Percentiles rank a stretch among this genome's conserved stretches.
Conservation (phyloP, 2,329 filamentous ascomycete species). For the Trichoderma hamatum region DNA sequence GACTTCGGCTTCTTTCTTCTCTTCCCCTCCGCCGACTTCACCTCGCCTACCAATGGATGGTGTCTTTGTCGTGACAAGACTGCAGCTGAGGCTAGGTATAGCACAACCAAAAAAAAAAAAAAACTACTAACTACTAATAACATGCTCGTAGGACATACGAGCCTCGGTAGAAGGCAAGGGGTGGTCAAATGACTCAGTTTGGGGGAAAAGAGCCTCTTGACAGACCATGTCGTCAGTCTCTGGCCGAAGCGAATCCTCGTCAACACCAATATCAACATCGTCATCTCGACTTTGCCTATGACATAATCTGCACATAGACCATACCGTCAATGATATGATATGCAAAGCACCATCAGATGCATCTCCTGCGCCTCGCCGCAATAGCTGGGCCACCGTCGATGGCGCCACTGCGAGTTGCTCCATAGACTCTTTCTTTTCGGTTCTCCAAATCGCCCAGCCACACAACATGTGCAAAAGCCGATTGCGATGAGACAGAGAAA, state of each 20-base stretch:
- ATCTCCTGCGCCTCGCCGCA: conserved; percentile 18
- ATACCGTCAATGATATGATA: not conserved
- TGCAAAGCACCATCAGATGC: not conserved
- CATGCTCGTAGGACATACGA: not conserved
- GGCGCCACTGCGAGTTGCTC: conserved; percentile 1
- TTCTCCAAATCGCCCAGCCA: not conserved
- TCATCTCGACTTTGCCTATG: not conserved
- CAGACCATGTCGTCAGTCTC: not conserved
- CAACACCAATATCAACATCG: not conserved
- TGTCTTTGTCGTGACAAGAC: not conserved
- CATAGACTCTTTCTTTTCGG: not conserved
- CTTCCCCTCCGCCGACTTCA: not conserved
- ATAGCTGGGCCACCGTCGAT: not conserved
- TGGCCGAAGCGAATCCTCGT: not conserved
- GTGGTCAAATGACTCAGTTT: not conserved
- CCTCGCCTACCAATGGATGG: not conserved
- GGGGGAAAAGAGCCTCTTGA: not conserved
- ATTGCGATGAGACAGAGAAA: not conserved
- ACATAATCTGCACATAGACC: not conserved
- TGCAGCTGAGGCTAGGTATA: not conserved
- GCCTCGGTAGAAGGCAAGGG: not conserved
- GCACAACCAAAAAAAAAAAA: not conserved
- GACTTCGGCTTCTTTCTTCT: not conserved
- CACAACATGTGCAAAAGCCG: not conserved
- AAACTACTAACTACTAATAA: not conserved